Evolutionary conservation across 352 stramenopile species (phyloP).

Genomic region (Pythium aristosporum): DNA sequence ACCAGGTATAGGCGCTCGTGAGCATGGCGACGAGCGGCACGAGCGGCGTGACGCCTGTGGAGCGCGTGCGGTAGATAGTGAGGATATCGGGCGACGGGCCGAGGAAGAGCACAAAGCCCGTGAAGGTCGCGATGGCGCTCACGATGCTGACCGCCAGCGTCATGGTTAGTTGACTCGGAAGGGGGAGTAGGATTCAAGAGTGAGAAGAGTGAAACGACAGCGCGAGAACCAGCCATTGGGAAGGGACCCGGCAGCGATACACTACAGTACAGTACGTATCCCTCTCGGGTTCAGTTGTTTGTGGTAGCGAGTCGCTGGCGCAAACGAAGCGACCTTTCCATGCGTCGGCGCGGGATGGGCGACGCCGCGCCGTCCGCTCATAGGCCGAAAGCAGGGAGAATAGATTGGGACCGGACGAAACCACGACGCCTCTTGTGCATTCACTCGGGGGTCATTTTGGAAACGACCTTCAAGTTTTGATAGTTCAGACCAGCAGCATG

Average conservation of each 20-base stretch:
- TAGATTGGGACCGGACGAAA: no score
- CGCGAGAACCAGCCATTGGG: neutral
- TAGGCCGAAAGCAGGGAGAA: no score
- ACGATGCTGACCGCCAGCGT: conserved; percentile 17
- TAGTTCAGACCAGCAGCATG: neutral
- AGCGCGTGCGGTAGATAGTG: conserved; percentile 30
- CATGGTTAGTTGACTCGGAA: conserved; percentile 2
- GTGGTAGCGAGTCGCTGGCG: no score
- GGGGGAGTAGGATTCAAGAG: no score
- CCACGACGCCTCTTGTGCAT: no score
- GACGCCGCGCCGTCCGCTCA: neutral
- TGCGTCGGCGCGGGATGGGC: neutral
- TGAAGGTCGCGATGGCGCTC: conserved; percentile 30
- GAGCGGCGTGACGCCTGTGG: conserved; percentile 40
- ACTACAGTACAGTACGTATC: no score
- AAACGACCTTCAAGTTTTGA: neutral
- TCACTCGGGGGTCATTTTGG: no score
- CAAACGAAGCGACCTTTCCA: neutral
- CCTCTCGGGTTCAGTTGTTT: no score
- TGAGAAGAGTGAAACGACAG: neutral
- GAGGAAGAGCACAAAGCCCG: conserved; percentile 33
- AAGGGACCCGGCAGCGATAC: no score
- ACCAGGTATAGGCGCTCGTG: conserved; percentile 21
- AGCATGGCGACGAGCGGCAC: conserved; percentile 45
- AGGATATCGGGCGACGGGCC: conserved; percentile 36